phyloP scores from a whole-genome alignment of 1,139 yeast genomes.

The Pichia sorboxylosa region DNA sequence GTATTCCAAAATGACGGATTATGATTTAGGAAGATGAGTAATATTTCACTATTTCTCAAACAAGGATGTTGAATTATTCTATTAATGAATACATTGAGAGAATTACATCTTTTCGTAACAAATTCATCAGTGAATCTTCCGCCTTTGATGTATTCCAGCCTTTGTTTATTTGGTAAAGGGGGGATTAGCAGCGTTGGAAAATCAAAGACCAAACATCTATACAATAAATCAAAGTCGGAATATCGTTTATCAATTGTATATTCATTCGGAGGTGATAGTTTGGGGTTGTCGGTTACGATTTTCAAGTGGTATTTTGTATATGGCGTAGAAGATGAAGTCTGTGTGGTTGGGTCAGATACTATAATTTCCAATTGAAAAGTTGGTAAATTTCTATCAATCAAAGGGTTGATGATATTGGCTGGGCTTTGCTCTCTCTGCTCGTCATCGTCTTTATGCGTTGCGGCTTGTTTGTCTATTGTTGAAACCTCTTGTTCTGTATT shows the following conservation, averaged over 20 bases:
- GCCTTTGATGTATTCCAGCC: conserved; percentile 89
- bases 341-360: conserved; percentile 4
- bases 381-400: background rate
- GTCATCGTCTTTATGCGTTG: background rate
- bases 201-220: conserved; percentile 62
- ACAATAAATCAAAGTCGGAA: conserved; percentile 53
- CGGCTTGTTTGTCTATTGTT: background rate
- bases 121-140: conserved; percentile 51
- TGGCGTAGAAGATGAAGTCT: conserved; percentile 69
- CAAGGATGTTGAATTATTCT: conserved; percentile 66
- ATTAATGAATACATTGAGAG: conserved; percentile 64
- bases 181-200: conserved; percentile 82
- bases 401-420: background rate
- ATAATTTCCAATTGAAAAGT: conserved; percentile 1
- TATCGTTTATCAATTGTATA: conserved; percentile 27
- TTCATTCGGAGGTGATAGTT: conserved; percentile 26
- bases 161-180: conserved; percentile 87
- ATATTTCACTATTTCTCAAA: conserved; percentile 57
- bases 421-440: background rate
- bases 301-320: conserved; percentile 71
- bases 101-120: conserved; percentile 73
- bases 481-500: background rate
- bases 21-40: conserved; percentile 59
- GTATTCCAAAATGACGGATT: conserved; percentile 70
- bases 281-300: conserved; percentile 39